phyloP scores from a whole-genome alignment of 768 basidiomycete genomes.

The Xerocomellus intermedius region DNA sequence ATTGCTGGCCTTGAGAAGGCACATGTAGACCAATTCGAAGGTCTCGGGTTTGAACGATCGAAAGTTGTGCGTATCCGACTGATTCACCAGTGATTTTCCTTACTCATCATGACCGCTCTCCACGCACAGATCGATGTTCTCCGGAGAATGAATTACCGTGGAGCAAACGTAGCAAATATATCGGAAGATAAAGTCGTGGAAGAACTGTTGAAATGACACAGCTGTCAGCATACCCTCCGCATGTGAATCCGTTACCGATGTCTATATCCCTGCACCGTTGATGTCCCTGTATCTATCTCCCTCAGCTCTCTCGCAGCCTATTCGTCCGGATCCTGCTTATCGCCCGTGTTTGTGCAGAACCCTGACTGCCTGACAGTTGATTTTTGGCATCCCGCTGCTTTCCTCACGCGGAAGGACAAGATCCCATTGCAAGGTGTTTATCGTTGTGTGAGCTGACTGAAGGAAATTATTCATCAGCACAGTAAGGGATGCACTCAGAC shows the following conservation, averaged over 20 bases:
- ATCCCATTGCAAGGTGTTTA: conserved; percentile 5
- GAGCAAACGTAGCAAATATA: conserved; percentile 76
- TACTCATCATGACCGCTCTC: conserved; percentile 1
- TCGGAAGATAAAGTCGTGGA: conserved; percentile 82
- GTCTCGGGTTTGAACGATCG: conserved; percentile 74
- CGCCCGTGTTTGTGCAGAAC: conserved; percentile 6
- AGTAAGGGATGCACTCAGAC: background rate
- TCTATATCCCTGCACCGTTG: conserved; percentile 25
- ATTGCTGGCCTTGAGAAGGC: conserved; percentile 80
- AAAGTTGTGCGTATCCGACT: conserved; percentile 71
- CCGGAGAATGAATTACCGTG: conserved; percentile 83
- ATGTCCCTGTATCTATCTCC: conserved; percentile 27
- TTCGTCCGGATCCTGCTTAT: conserved; percentile 18
- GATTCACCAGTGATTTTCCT: background rate
- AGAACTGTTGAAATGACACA: conserved; percentile 67
- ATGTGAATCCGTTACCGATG: conserved; percentile 21
- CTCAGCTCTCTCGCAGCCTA: conserved; percentile 14
- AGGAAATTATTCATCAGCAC: background rate
- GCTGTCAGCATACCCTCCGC: conserved; percentile 25
- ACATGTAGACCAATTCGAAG: conserved; percentile 83
- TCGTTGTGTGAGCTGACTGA: conserved; percentile 7
- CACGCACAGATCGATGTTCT: conserved; percentile 76
- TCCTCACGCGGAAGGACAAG: conserved; percentile 5
- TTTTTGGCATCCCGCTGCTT: conserved; percentile 3
- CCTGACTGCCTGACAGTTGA: background rate